These are phyloP conservation scores for Wickerhamiella azymoides DNA, from an alignment of 805 yeast genomes.

Conservation along the genomic window DNA sequence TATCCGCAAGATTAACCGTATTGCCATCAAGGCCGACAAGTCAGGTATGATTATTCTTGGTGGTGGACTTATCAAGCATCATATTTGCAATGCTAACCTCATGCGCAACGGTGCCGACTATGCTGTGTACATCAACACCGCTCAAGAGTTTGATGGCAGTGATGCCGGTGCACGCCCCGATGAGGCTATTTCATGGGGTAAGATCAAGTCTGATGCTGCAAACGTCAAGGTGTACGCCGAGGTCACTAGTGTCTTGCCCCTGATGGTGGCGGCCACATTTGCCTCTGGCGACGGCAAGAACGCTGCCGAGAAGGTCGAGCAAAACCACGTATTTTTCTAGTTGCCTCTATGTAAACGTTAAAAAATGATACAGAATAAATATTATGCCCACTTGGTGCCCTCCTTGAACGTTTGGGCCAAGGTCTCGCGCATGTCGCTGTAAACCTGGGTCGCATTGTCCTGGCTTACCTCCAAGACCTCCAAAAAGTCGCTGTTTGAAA, in stretches of 20 bases:
- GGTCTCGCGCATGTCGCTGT: conserved; percentile 33
- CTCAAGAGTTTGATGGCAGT: conserved; percentile 96
- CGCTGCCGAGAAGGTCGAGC: conserved; percentile 8
- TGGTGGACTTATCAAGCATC: conserved; percentile 94
- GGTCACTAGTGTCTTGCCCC: conserved; percentile 87
- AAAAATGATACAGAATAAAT: background rate
- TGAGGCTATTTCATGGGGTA: conserved; percentile 98
- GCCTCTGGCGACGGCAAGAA: conserved; percentile 35
- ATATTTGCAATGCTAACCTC: conserved; percentile 91
- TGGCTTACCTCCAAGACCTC: conserved; percentile 40
- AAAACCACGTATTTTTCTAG: background rate
- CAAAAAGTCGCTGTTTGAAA: conserved; percentile 42
- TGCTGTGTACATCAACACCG: conserved; percentile 94
- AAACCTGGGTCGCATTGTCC: conserved; percentile 32
- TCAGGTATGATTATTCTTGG: conserved; percentile 97
- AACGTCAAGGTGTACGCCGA: conserved; percentile 90
- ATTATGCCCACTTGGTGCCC: conserved; percentile 43
- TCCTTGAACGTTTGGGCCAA: conserved; percentile 35
- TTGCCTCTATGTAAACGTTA: background rate
- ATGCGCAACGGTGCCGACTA: conserved; percentile 99
- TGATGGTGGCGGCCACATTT: conserved; percentile 95
- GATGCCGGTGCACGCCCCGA: conserved; percentile 99
- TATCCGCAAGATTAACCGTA: conserved; percentile 76
- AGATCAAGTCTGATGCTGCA: conserved; percentile 87
- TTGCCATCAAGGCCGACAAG: conserved; percentile 85